Conservation (phyloP, 345 rosid genomes). For the Populus alba region DNA sequence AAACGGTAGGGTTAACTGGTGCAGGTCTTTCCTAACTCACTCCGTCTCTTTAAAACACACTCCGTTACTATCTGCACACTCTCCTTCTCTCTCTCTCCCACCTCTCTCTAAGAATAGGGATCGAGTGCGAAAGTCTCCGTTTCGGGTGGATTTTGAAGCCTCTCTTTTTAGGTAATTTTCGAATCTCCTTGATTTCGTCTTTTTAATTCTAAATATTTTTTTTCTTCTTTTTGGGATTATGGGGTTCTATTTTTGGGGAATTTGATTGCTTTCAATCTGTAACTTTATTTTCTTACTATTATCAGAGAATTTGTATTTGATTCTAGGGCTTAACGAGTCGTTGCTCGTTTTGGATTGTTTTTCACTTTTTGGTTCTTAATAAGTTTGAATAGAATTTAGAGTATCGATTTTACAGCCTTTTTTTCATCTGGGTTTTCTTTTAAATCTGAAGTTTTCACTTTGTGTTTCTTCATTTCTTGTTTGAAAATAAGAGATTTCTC, state of each 20-base stretch:
- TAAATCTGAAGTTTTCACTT: not conserved
- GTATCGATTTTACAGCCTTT: not conserved
- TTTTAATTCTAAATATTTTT: not conserved
- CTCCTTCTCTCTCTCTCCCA: slow-evolving; percentile 11
- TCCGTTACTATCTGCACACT: slow-evolving; percentile 23
- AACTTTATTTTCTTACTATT: slow-evolving; percentile 11
- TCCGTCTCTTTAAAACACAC: slow-evolving; percentile 42
- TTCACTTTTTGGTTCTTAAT: not conserved
- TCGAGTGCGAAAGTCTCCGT: slow-evolving; percentile 30
- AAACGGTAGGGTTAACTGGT: slow-evolving; percentile 24
- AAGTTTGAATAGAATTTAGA: not conserved
- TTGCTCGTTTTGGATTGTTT: not conserved
- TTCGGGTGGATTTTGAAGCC: slow-evolving; percentile 35
- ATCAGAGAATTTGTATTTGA: slow-evolving; percentile 10
- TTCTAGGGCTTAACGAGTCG: slow-evolving; percentile 21
- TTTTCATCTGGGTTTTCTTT: not conserved
- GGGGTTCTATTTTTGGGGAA: slow-evolving; percentile 13
- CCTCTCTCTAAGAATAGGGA: slow-evolving; percentile 30
- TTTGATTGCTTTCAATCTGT: slow-evolving; percentile 31
- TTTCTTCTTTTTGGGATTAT: slow-evolving; percentile 5
- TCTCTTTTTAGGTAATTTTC: slow-evolving; percentile 37
- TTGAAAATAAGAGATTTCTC: not conserved
- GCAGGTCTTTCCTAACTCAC: slow-evolving; percentile 15
- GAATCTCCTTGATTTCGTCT: slow-evolving; percentile 7
- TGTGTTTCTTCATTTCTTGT: not conserved